Base-by-base conservation (phyloP, 2,329 filamentous ascomycete genomes). In the Ceratocystis cacaofunesta region DNA sequence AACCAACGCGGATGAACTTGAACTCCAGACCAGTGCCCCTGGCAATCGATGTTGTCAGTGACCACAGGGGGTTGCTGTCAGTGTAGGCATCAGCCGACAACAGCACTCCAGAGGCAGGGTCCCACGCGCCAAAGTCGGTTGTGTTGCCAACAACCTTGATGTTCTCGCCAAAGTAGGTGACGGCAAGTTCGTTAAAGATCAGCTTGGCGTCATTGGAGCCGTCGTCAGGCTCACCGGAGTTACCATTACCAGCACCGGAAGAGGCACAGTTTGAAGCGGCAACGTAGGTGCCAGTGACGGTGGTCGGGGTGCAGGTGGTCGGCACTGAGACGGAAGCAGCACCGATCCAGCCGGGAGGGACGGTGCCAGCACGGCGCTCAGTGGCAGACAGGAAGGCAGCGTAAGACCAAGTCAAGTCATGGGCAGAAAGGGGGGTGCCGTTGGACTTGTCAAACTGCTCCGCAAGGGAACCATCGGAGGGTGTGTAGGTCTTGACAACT, bases 361-460 rank as follows among this genome's bases (percentile, higher is more conserved):
- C 73, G 41, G 17, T 80, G 70, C 79, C 79, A 60, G 79, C 78
- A 60, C 85, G 80, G 46, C 85, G 80, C 52, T 79, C 79, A 28
- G 77, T 75, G n/a, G 82, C 81, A 0, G 85, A 86, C 60, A 90
- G 75, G 73, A 90, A 85, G 0, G 86, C 80, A 1, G 86, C 85
- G 69, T 89, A 89, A 0, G 85, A 88, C 87, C 87, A 90, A 2
- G 87, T 89, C 32, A 90, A 76, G 69, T 90, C 84, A 19, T 76
- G 75, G 0, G 87, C 87, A 1, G 85, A 88, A 3, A 86, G 75
- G 1, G 83, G 84, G 0, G 70, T 69, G 36, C 81, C 85, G 55
- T 72, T 75, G 65, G 75, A 73, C 69, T 80, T 80, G 69, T 81
- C 78, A 70, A 82, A 90, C 72, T 90, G 86, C 75, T 90, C 87